phyloP scores from a whole-genome alignment of 192 early-diverging fungal species.

The Backusella morwellensis region DNA sequence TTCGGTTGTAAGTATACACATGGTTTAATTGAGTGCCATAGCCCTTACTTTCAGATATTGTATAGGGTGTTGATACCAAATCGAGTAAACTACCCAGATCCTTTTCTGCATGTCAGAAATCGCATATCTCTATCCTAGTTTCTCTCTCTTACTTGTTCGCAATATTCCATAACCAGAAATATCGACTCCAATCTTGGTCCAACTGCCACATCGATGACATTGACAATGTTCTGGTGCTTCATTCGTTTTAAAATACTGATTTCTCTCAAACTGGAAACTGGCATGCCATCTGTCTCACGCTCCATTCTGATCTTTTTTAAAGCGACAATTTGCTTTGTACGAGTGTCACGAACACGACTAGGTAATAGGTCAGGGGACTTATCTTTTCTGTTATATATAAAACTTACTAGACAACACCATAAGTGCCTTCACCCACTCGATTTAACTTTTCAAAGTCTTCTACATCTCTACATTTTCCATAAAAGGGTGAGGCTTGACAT shows the following conservation, averaged over 20 bases:
- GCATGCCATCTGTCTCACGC: slow-evolving; percentile 62
- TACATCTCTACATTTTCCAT: slow-evolving; percentile 73
- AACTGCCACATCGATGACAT: slow-evolving; percentile 68
- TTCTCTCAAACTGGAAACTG: slow-evolving; percentile 74
- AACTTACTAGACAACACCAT: slow-evolving; percentile 84
- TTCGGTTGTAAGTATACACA: neutral
- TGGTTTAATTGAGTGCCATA: neutral
- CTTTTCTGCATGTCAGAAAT: slow-evolving; percentile 24
- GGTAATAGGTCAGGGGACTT: neutral
- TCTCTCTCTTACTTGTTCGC: slow-evolving; percentile 62
- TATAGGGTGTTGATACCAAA: slow-evolving; percentile 52
- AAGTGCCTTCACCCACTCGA: slow-evolving; percentile 89
- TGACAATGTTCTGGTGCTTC: slow-evolving; percentile 73
- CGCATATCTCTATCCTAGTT: neutral
- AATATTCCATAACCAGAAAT: slow-evolving; percentile 92
- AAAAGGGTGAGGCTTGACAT: slow-evolving; percentile 39
- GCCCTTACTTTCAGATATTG: slow-evolving; percentile 49
- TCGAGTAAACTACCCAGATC: slow-evolving; percentile 54
- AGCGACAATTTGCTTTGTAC: slow-evolving; percentile 43
- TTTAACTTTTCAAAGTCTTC: slow-evolving; percentile 88
- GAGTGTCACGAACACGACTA: slow-evolving; percentile 57
- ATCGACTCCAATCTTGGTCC: slow-evolving; percentile 65
- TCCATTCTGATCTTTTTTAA: slow-evolving; percentile 56
- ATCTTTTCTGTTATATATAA: neutral
- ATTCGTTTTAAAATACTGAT: slow-evolving; percentile 66